These are phyloP conservation scores for Tieghemostelium lacteum DNA, from an alignment of 78 protist species.

Conservation along the genomic window DNA sequence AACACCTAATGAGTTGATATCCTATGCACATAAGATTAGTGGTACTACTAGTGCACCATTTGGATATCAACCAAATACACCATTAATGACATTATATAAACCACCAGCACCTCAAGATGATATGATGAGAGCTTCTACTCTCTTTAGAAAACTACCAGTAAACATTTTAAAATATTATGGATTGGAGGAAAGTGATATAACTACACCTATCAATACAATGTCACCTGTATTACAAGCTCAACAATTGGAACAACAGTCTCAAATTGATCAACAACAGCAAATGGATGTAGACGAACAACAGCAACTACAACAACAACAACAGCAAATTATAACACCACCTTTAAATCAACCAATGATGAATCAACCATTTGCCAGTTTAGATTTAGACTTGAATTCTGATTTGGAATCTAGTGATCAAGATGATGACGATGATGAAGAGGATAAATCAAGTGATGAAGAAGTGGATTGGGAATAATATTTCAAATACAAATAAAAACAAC, in stretches of 20 bases:
- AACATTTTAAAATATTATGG: conserved; percentile 53
- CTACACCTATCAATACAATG: not conserved
- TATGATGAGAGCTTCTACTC: conserved; percentile 60
- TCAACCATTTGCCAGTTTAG: conserved; percentile 16
- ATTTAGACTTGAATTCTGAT: conserved; percentile 65
- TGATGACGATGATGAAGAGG: conserved; percentile 63
- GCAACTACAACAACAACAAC: conserved; percentile 14
- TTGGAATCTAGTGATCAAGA: conserved; percentile 36
- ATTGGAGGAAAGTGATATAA: conserved; percentile 34
- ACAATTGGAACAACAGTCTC: not conserved
- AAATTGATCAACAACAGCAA: not conserved
- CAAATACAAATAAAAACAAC: too few species aligned
- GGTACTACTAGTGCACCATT: conserved; percentile 66
- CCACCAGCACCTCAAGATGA: conserved; percentile 80
- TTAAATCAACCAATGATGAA: not conserved
- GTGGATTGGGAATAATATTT: conserved; percentile 73
- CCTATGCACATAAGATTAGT: conserved; percentile 77
- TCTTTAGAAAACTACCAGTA: conserved; percentile 39
- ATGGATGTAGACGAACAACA: not conserved
- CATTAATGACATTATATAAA: conserved; percentile 38
- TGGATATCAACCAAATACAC: conserved; percentile 53
- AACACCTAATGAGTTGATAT: conserved; percentile 59
- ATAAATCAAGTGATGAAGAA: conserved; percentile 33
- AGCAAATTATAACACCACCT: not conserved
- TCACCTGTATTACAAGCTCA: not conserved